Evolutionary conservation across 371 early-diverging fungal species (phyloP).

Genomic region (Parasitella parasitica): DNA sequence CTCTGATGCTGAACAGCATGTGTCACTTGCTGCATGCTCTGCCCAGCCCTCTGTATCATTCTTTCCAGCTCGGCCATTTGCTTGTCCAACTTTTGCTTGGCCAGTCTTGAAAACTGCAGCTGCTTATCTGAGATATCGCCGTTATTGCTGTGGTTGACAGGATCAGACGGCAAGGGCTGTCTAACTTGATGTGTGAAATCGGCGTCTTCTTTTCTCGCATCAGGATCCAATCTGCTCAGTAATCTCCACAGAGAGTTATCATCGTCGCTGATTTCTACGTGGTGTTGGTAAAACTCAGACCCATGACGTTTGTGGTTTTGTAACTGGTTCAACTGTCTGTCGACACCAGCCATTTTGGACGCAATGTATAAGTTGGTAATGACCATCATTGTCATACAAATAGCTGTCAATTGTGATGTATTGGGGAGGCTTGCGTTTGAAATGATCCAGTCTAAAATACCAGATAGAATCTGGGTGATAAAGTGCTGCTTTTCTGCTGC

Average conservation of each 20-base stretch:
- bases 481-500: neutral
- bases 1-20: constrained; percentile 32
- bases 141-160: neutral
- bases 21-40: constrained; percentile 39
- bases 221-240: constrained; percentile 29
- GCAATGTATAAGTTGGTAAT: constrained; percentile 40
- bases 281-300: neutral
- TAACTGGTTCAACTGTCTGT: constrained; percentile 24
- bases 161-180: neutral
- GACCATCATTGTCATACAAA: constrained; percentile 39
- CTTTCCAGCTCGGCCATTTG: constrained; percentile 38
- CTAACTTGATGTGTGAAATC: neutral
- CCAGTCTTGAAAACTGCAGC: constrained; percentile 16
- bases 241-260: constrained; percentile 33
- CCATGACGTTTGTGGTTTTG: neutral
- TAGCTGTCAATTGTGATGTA: constrained; percentile 28
- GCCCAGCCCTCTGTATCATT: constrained; percentile 39
- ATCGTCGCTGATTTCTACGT: neutral
- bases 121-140: constrained; percentile 3
- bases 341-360: constrained; percentile 38
- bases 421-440: constrained; percentile 9
- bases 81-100: constrained; percentile 29
- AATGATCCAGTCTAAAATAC: neutral
- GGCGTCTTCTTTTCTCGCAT: constrained; percentile 10
- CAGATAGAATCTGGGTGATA: neutral